These are phyloP conservation scores for Trichoderma semiorbis DNA, from an alignment of 2,329 filamentous ascomycete genomes.

Conservation along the genomic window DNA sequence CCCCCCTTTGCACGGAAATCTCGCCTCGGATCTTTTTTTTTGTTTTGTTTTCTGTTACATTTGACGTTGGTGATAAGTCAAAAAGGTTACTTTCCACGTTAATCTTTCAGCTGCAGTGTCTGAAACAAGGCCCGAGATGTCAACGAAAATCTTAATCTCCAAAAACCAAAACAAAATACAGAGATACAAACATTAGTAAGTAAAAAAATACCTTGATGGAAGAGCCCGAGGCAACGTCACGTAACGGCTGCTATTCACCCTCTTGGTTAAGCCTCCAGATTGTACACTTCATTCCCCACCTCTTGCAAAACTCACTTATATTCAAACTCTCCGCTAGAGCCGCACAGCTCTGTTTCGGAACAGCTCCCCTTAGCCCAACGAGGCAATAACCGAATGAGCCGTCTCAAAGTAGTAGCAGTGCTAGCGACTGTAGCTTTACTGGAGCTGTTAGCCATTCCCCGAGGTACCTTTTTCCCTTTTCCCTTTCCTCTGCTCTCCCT, in stretches of 20 bases:
- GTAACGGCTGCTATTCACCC: not conserved
- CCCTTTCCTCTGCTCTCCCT: not conserved
- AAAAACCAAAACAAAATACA: not conserved
- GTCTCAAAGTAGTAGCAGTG: not conserved
- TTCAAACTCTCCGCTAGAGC: constrained; percentile 3
- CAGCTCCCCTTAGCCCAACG: not conserved
- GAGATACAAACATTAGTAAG: not conserved
- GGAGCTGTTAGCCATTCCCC: not conserved
- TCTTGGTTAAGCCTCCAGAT: not conserved
- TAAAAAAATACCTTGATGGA: too few species aligned
- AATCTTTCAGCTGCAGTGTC: not conserved
- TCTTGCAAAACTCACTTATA: not conserved
- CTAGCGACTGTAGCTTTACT: not conserved
- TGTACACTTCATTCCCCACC: not conserved
- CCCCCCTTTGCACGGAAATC: not conserved
- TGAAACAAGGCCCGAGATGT: not conserved
- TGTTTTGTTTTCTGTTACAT: not conserved
- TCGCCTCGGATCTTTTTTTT: not conserved
- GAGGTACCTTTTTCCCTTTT: not conserved
- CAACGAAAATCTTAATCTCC: not conserved
- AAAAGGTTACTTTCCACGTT: not conserved
- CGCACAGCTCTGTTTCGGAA: constrained; percentile 5
- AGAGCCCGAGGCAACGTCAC: not conserved
- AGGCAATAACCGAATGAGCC: not conserved
- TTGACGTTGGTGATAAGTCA: not conserved